Evolutionary conservation across 306 rosid genomes (phyloP), one percentile per base, ranked within the genome.

Genomic region (Castanea mollissima): DNA sequence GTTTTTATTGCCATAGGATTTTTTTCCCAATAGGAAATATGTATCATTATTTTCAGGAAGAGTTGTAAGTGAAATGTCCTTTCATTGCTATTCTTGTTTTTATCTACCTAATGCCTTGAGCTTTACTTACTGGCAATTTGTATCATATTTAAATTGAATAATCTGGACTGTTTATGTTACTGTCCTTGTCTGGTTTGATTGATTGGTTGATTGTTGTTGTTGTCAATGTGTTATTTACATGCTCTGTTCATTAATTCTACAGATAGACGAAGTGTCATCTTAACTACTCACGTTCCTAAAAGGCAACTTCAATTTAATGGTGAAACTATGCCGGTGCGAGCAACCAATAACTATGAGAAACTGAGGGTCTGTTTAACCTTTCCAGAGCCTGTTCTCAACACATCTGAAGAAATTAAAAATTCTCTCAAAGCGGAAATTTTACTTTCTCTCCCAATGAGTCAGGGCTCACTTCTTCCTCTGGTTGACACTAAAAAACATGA

Each of bases 201-300:
- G 6, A 4, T 5, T 34, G 35, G 6, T 34, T 32, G 35, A 32
- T 32, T 34, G 35, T 34, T 6, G 12, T 41, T 41, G 49, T 63
- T 63, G 69, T 75, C 5, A 80, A 74, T 23, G 59, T 51, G 34
- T 82, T 6, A 57, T 51, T 74, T 70, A 29, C 35, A 68, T 76
- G 79, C 46, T 80, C 76, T 65, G 71, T 59, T 73, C 73, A n/a
- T 80, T 57, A 80, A 35, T 71, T 84, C 79, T 71, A 51, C 92
- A 94, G 98, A 94, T 80, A 89, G 97, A 84, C 92, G 97, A 85
- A 74, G 56, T 57, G 90, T 83, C 49, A 77, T 84, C 86, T 62
- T 90, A 76, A 92, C 88, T 88, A 86, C 86, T 81, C 91, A 21
- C 59, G 74, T 92, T 85, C 91, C 91, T 0, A 94, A 91, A 78